Base-by-base conservation (phyloP, 345 rosid species). In the Dimocarpus longan region DNA sequence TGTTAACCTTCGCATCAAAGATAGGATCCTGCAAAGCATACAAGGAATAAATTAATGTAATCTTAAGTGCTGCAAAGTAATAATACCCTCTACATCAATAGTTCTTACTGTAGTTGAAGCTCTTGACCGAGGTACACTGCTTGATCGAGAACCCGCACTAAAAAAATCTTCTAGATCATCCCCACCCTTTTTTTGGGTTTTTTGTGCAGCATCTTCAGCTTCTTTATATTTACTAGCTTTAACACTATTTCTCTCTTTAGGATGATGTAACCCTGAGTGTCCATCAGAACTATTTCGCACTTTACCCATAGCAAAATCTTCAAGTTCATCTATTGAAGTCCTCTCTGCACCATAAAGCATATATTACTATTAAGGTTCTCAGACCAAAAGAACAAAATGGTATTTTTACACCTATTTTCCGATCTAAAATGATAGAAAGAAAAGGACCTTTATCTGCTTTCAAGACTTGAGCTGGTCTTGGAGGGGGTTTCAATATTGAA, bases 71-170 rank as follows among this genome's bases (percentile, higher is more conserved):
- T 22, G 26, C 26, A 71, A 46, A 68, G 67, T 32, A 66, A 15
- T 44, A 50, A 18, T 32, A n/a, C 46, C 76, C 70, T 81, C 6
- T 59, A 66, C 43, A 83, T 64, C 74, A 62, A n/a, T 65, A 19
- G 50, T 79, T 77, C 89, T 87, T 85, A 95, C 98, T 80, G 28
- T 82, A 78, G 86, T 76, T 63, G 86, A 26, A 21, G 88, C 68
- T 82, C 94, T 89, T 68, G 90, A 86, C 80, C 85, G 90, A 46
- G 98, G 98, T 24, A 80, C 94, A 85, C 94, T 95, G 81, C 84
- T 90, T 79, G 98, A 92, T 54, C 91, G 87, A 79, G 80, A 79
- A 77, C 86, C 87, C 74, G 64, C 37, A 52, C 86, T 79, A 68
- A 84, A 89, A 89, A 87, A 84, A 78, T 90, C 90, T 73, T 93